Evolutionary conservation across 2,329 filamentous ascomycete species (phyloP), one percentile per base, ranked within the genome.

Genomic region (Fonsecaea monophora): DNA sequence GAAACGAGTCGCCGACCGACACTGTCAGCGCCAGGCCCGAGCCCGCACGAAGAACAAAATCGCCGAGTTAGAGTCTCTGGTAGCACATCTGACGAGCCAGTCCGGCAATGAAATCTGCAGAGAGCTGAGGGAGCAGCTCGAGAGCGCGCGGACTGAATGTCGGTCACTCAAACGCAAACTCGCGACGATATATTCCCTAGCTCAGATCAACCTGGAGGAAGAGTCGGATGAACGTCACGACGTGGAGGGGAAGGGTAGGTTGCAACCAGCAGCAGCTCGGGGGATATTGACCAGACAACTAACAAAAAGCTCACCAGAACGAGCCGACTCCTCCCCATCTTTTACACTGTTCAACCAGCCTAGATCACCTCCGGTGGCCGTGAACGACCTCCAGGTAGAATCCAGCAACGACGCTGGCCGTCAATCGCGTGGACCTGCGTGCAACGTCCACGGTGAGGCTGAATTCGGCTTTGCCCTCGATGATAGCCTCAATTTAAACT

Each of bases 11-110:
- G 37, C 37, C 35, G 61, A 64, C 42, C 45, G 53, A 30, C 35
- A 21, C 6, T 55, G 61, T 18, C 61, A 64, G 38, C 61, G 61
- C n/a, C 53, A 55, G 25, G 61, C 61, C 10, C 37, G 61, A 50
- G 61, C 53, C 30, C 53, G 61, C 21, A 64, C 53, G 5, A 64
- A 64, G 53, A 64, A 45, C 54, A 56, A 57, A 21, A 64, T 64
- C 40, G 61, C 61, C 35, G 21, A 64, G n/a, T 40, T 64, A 18
- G 61, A 64, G 18, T 21, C 53, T 13, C n/a, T 58, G 9, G 45
- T 64, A 5, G 50, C 45, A 40, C 32, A 62, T 38, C 32, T 62
- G 30, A 38, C 56, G n/a, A 38, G 34, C 15, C 56, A 40, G 25
- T 38, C 56, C n/a, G 56, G 56, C 56, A 59, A 59, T 25, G 56